Conservation (phyloP, 2,329 filamentous ascomycete species). For the Aspergillus pseudotamarii region DNA sequence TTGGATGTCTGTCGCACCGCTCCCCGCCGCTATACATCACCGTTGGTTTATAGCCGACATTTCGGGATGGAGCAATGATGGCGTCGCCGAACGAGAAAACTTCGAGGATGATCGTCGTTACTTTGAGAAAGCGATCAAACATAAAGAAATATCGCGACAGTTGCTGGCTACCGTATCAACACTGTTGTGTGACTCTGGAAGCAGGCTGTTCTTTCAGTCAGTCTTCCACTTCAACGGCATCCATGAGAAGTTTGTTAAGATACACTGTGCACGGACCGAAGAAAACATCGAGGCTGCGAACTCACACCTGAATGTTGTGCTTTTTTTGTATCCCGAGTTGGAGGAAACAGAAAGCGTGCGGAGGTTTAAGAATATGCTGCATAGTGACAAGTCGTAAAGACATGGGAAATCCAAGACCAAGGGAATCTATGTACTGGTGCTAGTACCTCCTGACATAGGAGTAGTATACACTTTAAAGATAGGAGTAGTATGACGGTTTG, state of each 20-base stretch:
- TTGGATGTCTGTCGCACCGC: constrained; percentile 18
- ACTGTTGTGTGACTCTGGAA: constrained; percentile 14
- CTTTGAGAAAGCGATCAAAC: constrained; percentile 11
- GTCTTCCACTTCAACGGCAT: constrained; percentile 16
- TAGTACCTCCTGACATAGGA: no score
- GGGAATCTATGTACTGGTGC: no score
- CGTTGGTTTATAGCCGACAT: constrained; percentile 23
- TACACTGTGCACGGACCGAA: constrained; percentile 17
- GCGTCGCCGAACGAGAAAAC: constrained; percentile 13
- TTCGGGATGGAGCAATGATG: constrained; percentile 19
- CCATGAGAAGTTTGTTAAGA: constrained; percentile 18
- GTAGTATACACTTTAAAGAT: no score
- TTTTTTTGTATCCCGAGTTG: constrained; percentile 17
- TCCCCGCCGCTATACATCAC: constrained; percentile 20
- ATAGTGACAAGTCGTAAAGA: not conserved
- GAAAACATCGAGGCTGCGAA: constrained; percentile 15
- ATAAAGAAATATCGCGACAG: constrained; percentile 8
- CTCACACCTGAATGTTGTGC: constrained; percentile 17
- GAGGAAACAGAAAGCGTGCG: constrained; percentile 3
- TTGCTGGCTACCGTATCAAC: constrained; percentile 11
- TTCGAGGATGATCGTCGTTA: constrained; percentile 14
- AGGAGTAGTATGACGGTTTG: no score
- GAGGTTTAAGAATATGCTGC: not conserved
- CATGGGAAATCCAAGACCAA: no score
- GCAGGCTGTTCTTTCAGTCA: constrained; percentile 20